These are phyloP conservation scores for Phragmites australis DNA, from an alignment of 176 grass and related monocot genomes.

Conservation along the genomic window DNA sequence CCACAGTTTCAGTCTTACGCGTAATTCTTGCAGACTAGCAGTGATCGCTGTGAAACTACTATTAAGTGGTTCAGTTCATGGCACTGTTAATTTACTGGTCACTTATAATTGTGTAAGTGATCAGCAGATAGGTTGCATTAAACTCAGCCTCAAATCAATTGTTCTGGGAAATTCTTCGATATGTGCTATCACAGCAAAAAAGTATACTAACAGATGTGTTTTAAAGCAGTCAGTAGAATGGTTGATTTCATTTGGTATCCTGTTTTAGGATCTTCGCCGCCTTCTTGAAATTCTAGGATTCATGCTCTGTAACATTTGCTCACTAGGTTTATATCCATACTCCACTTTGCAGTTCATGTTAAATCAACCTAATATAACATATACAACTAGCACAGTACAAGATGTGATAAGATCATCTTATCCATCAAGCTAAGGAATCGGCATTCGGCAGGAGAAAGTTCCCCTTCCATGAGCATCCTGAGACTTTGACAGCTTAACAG, in stretches of 20 bases:
- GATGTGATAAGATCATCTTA: neutral
- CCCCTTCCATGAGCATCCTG: neutral
- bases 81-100: neutral
- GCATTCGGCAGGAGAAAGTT: neutral
- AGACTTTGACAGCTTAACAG: slow-evolving; percentile 16
- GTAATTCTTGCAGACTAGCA: neutral
- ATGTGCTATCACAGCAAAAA: neutral
- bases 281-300: neutral
- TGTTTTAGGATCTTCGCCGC: too few relatives aligned
- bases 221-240: neutral
- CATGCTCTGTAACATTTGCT: neutral
- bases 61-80: too few relatives aligned
- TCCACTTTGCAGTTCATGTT: neutral
- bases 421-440: neutral
- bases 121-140: neutral
- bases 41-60: neutral
- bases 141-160: neutral
- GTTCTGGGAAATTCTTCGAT: neutral
- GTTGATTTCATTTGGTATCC: too few relatives aligned
- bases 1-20: neutral
- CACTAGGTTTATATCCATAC: neutral
- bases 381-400: too few relatives aligned
- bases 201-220: neutral
- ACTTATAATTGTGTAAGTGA: neutral
- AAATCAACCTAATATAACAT: neutral